Evolutionary conservation across 495 filamentous ascomycete genomes (phyloP), one percentile per base, ranked within the genome.

Genomic region (Saxispiralis lemnorum): DNA sequence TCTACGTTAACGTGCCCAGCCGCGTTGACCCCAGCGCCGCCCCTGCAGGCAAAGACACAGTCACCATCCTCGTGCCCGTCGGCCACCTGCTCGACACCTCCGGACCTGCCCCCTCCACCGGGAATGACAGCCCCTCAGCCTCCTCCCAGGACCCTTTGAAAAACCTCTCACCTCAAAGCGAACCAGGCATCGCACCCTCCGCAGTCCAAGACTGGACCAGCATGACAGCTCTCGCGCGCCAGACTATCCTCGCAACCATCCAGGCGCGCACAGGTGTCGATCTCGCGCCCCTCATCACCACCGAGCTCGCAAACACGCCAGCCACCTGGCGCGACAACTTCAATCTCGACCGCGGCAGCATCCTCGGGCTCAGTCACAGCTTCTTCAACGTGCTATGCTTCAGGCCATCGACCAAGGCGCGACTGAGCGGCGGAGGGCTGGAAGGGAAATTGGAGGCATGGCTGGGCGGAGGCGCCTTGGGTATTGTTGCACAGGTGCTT

Each of bases 361-460:
- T 81, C 47, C 61, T 83, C 0, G 78, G 78, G 0, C 59, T 83
- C 17, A 67, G 64, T 15, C 78, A 83, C 60, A 64, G 60, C 20
- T 83, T 83, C 61, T 76, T 79, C 55, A 83, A 83, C 53, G 78
- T 83, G 17, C 55, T 81, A 2, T 59, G 62, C 16, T 83, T 81
- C 60, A 59, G 78, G 2, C 78, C 78, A 0, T 59, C 61, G 38
- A 79, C 71, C 5, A 33, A 37, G 5, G 48, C 47, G 1, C 39
- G 47, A 11, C 31, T 32, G 13, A 28, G 24, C 24, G 24, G 24
- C 9, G 24, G 24, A 4, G 24, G 5, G 24, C 5, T 28, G 9
- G 11, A 16, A 10, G 42, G 42, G 4, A 17, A 15, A 12, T 39
- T 54, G 1, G 51, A 48, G 17, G 43, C 21, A 3, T 19, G 13